Evolutionary conservation across 1,139 yeast species (phyloP).

Genomic region (Saccharomyces hybrid): DNA sequence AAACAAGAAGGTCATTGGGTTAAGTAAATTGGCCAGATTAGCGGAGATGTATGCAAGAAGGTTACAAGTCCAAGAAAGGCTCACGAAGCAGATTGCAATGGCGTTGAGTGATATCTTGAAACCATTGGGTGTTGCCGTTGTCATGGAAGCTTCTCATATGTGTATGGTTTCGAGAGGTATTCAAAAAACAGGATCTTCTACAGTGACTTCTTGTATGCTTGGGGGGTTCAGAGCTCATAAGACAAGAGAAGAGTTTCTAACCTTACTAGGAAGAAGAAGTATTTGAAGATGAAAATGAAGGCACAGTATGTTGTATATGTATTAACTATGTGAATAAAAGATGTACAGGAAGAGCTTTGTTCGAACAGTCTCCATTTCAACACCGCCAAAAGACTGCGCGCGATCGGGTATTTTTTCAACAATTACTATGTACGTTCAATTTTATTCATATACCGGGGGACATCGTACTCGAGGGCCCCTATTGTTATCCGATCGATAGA

Average conservation of each 20-base stretch:
- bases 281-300: conserved; percentile 36
- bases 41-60: conserved; percentile 97
- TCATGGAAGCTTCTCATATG: conserved; percentile 97
- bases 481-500: too few relatives aligned
- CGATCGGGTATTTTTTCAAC: background rate
- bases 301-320: background rate
- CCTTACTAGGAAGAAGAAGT: conserved; percentile 53
- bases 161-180: conserved; percentile 99
- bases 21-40: conserved; percentile 84
- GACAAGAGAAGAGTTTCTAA: conserved; percentile 92
- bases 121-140: conserved; percentile 97
- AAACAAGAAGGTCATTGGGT: conserved; percentile 86
- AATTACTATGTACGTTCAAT: too few relatives aligned
- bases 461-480: too few relatives aligned
- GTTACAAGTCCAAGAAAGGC: conserved; percentile 91
- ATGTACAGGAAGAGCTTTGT: background rate
- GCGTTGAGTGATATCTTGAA: conserved; percentile 83
- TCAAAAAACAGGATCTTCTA: conserved; percentile 88
- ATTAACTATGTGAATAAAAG: background rate
- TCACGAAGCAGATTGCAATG: conserved; percentile 95
- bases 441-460: too few relatives aligned
- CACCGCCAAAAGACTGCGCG: too few relatives aligned
- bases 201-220: conserved; percentile 94
- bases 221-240: conserved; percentile 93
- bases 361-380: background rate